Evolutionary conservation across 176 grass and related monocot genomes (phyloP).

Genomic region (Carex myosuroides): DNA sequence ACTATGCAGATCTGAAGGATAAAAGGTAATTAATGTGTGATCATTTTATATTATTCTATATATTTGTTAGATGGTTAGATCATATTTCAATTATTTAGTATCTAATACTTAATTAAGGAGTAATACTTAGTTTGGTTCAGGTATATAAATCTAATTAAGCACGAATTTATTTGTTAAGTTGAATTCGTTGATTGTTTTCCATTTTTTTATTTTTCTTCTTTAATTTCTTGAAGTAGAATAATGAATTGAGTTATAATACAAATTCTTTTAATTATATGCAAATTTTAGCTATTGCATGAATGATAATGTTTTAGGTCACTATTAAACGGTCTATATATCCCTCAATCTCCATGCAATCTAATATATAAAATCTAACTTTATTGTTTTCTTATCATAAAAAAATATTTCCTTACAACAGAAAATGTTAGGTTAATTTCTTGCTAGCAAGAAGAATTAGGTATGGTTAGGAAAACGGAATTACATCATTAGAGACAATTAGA

Average conservation of each 20-base stretch:
- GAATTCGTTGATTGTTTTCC: not conserved
- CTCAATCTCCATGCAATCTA: not conserved
- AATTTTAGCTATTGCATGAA: not conserved
- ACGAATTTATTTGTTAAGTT: not conserved
- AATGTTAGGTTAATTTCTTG: not conserved
- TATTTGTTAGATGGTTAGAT: not conserved
- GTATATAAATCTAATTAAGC: not conserved
- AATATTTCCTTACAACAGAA: not conserved
- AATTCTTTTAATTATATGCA: not conserved
- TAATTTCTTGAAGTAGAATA: not conserved
- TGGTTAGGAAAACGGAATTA: not conserved
- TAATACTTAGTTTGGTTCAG: not conserved
- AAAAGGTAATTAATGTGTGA: conserved; percentile 14
- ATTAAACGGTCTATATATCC: not conserved
- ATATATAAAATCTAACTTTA: not conserved
- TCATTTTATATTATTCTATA: not conserved
- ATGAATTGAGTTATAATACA: not conserved
- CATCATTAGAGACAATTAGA: not conserved
- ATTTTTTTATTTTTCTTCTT: not conserved
- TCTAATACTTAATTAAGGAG: not conserved
- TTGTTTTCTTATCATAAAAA: not conserved
- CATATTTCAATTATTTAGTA: not conserved
- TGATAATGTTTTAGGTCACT: not conserved
- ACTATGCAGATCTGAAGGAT: conserved; percentile 19
- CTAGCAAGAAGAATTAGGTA: not conserved